Evolutionary conservation across 148 eudicot species (phyloP), one percentile per base, ranked within the genome.

Genomic region (Talinum fruticosum): DNA sequence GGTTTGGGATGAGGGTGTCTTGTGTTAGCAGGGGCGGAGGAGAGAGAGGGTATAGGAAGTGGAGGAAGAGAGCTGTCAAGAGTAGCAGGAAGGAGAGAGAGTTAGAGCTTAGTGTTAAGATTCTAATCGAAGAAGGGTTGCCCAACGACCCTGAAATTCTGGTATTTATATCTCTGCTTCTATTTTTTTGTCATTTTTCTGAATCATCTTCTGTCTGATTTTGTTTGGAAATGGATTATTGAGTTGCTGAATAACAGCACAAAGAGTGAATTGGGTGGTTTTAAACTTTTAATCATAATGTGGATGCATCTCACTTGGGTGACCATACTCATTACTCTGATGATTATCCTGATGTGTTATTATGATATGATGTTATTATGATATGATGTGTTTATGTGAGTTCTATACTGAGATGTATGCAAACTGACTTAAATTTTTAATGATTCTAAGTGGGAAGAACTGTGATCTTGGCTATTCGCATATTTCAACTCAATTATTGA

Each of bases 141-240:
- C 98, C 97, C 37, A 85, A 90, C 81, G 98, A 94, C 79, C 84
- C 92, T 81, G 96, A 94, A 78, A 80, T 90, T 81, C 65, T 86
- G 93, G 98, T 94, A 84, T 66, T 49, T 49, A 18, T 49, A 10
- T 18, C 13, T 49, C 15, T 49, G 18, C 3, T 49, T 14, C 54
- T 49, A 18, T 18, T 49, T 18, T 49, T 12, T 49, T 4, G 23
- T 4, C 23, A 49, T 49, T 49, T 49, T 49, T 49, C 18, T 49
- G 23, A 15, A 14, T 19, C 23, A 4, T 49, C 54, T 49, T 2
- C 5, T 49, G 54, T 49, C 4, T 49, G 13, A 18, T 49, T 14
- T 18, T 10, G 21, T 10, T 4, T 10, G 21, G 14, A 49, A 49
- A 49, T 49, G 54, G 54, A 49, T 49, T 15, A 1, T 1, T 49